These are phyloP conservation scores for Mesembryanthemum crystallinum DNA, from an alignment of 148 eudicot genomes.

Conservation along the genomic window DNA sequence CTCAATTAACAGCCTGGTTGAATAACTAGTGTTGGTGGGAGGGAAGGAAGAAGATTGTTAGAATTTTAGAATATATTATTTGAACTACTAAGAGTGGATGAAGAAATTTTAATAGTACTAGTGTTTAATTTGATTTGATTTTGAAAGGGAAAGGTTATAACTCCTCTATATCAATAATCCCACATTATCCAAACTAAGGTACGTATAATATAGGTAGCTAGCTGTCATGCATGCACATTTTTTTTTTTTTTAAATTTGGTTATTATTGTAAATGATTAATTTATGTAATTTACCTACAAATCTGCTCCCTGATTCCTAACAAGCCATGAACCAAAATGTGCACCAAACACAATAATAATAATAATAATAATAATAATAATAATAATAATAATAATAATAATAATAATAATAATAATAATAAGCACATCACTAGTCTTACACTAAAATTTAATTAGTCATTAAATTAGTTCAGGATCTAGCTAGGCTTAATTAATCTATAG, in stretches of 20 bases:
- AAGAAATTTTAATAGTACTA: too few relatives aligned
- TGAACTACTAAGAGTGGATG: too few relatives aligned
- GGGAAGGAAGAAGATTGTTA: too few relatives aligned
- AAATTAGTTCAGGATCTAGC: too few relatives aligned
- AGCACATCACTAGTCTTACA: not conserved
- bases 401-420: too few relatives aligned
- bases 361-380: too few relatives aligned
- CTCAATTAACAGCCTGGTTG: too few relatives aligned
- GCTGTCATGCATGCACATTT: slow-evolving; percentile 14
- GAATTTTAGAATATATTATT: too few relatives aligned
- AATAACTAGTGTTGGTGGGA: too few relatives aligned
- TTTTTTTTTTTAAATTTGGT: not conserved
- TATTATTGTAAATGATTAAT: too few relatives aligned
- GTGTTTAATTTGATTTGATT: too few relatives aligned
- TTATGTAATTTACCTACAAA: slow-evolving; percentile 9
- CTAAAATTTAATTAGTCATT: not conserved
- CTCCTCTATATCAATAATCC: not conserved
- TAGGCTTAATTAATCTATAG: not conserved
- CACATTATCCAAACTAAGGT: slow-evolving; percentile 4
- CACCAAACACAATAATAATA: slow-evolving; percentile 15
- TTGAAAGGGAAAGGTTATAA: not conserved
- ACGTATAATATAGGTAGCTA: not conserved
- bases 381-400: too few relatives aligned
- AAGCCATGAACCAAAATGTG: slow-evolving; percentile 2
- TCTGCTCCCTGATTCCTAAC: slow-evolving; percentile 23